Base-by-base conservation (phyloP, 2,329 filamentous ascomycete species). In the Trichoderma lentiforme region DNA sequence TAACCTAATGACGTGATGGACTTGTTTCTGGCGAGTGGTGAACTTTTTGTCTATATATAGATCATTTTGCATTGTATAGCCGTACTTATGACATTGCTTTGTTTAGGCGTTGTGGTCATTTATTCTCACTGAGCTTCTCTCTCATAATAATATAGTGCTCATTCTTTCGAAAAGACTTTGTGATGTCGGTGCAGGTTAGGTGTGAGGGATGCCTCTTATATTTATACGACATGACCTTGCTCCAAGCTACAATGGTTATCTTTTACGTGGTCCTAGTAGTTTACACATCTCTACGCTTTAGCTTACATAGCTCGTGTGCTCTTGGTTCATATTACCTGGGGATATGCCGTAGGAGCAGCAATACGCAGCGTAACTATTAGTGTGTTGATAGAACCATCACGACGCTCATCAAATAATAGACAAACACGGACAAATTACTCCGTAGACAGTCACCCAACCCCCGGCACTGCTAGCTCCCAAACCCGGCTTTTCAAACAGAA, bases 41-140 rank as follows among this genome's bases (percentile, higher is more conserved):
- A 36, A 65, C 26, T 56, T 51, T 43, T 51, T 53, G 21, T 24
- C 47, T 65, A 63, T 73, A 71, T 68, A 71, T 74, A 73, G 62
- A 73, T 70, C 61, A 43, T 71, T 65, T 51, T 72, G 43, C 43
- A 32, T 70, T 73, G 66, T 72, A 71, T 73, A 73, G 71, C 63
- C 30, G 58, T 65, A 63, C 53, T 71, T 58, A 58, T 72, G 65
- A 47, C 60, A 69, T 58, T 72, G 43, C 60, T 60, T 67, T 39
- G 51, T 53, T 63, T 34, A 47, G 67, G 61, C 70, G 53, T 62
- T 57, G 65, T 51, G 21, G 65, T 58, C 6, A 73, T 75, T 11
- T 73, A 74, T 30, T 15, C 11, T 51, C 39, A 21, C 7, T 24
- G 28, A 47, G 21, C 21, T 32, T 12, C 60, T 62, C 9, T n/a